Conservation (phyloP, 257 asterid species). For the Solanum acaule region DNA sequence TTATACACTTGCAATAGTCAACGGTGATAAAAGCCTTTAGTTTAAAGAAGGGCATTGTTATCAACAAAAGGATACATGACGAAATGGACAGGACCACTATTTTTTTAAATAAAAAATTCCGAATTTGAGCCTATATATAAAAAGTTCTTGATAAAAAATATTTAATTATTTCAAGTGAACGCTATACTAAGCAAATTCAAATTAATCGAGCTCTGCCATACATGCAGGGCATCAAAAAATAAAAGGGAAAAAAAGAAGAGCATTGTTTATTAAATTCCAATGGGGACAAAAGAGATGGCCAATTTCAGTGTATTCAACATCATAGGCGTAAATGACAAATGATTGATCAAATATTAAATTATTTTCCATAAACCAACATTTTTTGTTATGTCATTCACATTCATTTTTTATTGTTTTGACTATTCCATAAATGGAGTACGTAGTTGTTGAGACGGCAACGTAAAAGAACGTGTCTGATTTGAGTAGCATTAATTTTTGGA, state of each 20-base stretch:
- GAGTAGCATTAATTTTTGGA: neutral
- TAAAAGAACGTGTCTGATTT: neutral
- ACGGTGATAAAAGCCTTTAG: neutral
- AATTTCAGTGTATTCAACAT: neutral
- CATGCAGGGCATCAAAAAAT: too few relatives aligned
- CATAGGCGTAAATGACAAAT: neutral
- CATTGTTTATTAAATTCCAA: neutral
- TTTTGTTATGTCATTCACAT: neutral
- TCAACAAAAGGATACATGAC: neutral
- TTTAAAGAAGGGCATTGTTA: neutral
- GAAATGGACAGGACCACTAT: neutral
- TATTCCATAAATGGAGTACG: neutral
- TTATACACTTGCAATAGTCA: neutral
- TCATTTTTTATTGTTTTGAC: neutral
- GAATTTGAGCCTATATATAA: neutral
- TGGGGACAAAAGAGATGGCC: neutral
- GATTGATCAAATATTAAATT: neutral
- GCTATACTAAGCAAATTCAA: too few relatives aligned
- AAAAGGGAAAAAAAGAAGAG: neutral
- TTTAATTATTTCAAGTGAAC: too few relatives aligned
- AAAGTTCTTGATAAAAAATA: neutral
- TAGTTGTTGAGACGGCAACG: neutral
- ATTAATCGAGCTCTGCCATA: too few relatives aligned
- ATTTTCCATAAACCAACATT: neutral
- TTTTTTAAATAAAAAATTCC: accelerated